Percentiles rank a stretch among this genome's conserved stretches.
Evolutionary conservation across 2,329 filamentous ascomycete species (phyloP).

Genomic region (Colletotrichum chlorophyti): DNA sequence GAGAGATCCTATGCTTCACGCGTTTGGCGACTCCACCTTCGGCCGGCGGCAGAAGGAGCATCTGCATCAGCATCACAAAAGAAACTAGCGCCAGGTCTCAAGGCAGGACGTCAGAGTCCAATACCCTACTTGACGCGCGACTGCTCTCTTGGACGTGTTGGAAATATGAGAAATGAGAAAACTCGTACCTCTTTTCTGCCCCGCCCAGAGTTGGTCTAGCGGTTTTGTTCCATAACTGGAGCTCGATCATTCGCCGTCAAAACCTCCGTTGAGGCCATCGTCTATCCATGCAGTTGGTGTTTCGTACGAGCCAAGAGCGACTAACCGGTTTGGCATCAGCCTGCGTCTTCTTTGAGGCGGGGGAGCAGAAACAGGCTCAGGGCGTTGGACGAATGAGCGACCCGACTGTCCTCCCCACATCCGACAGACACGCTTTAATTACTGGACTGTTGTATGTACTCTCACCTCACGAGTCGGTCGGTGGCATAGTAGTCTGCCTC

Average conservation of each 20-base stretch:
- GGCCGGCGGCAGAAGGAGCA: constrained; percentile 7
- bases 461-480: constrained; percentile 6
- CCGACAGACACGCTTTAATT: constrained; percentile 5
- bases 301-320: constrained; percentile 14
- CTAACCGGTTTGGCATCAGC: constrained; percentile 18
- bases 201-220: too few species aligned
- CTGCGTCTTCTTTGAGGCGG: constrained; percentile 14
- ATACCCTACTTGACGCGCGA: background rate
- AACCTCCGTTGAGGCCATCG: background rate
- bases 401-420: constrained; percentile 17
- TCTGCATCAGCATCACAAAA: too few species aligned
- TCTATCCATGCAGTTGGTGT: constrained; percentile 21
- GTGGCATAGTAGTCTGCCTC: background rate
- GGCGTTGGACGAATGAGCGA: constrained; percentile 16
- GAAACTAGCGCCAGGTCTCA: background rate
- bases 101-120: background rate
- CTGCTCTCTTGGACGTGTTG: background rate
- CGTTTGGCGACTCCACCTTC: constrained; percentile 6
- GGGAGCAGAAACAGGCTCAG: constrained; percentile 7
- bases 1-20: constrained; percentile 15
- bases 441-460: too few species aligned
- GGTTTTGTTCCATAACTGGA: background rate
- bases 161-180: background rate
- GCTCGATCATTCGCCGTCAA: background rate
- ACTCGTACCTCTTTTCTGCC: background rate